Evolutionary conservation across 345 rosid species (phyloP), one percentile per base, ranked within the genome.

Genomic region (Salix caprea): DNA sequence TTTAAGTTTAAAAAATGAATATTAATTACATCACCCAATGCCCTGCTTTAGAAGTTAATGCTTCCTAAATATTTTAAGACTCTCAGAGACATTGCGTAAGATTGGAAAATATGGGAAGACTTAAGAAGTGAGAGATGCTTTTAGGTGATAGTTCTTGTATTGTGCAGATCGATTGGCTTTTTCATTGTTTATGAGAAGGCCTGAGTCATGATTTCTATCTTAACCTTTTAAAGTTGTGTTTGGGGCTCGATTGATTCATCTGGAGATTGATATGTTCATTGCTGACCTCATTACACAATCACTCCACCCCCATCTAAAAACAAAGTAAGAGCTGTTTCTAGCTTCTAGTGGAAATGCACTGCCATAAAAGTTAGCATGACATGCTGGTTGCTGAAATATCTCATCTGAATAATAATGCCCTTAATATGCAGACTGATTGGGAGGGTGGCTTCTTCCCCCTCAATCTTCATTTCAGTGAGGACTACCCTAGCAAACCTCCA

Each of bases 401-500:
- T 23, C 61, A n/a, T 58, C 64, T 58, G 64, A 58, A n/a, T 58
- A 13, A n/a, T 58, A 23, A 23, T 58, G 28, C 23, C 28, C 28
- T 58, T 58, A 10, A 23, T 58, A 4, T 71, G 74, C 65, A 71
- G 32, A 71, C 65, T 8, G 32, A 71, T 16, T 71, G 48, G 74
- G 48, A 71, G 32, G 74, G 46, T 71, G 74, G 74, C 11, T 54
- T 18, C 74, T 34, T 52, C 10, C 74, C 65, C 18, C 30, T 71
- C 16, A 34, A 46, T 14, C 64, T 71, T 71, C 21, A 54, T 34
- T 71, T 34, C 48, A 19, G 28, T 2, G 65, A 54, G 37, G 74
- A 71, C 48, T 71, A 71, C 46, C 74, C 48, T 7, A 71, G 74
- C 46, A 71, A 71, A 54, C 65, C 74, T 23, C 48, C 65, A 12